Evolutionary conservation across 2,329 filamentous ascomycete genomes (phyloP), one percentile per base, ranked within the genome.

Genomic region (Aspergillus jensenii): DNA sequence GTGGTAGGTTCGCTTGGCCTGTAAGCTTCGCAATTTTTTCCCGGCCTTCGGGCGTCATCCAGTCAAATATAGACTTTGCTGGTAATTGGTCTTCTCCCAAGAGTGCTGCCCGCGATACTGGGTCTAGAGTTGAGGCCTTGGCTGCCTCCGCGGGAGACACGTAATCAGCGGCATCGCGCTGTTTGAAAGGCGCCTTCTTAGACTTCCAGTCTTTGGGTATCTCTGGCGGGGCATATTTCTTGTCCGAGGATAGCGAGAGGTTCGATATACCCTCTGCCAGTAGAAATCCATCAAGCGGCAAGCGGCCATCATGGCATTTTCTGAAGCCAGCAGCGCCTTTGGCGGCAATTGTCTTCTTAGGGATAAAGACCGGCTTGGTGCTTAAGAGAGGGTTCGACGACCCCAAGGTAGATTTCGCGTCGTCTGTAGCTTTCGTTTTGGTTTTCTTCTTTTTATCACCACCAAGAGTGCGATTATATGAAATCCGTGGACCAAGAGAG

Each of bases 1-100:
- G 85, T 0, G 95, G 95, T 2, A 99, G 83, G 68, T 93, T 85
- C 3, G 76, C 76, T 57, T 87, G 91, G 1, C 93, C 93, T 2
- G 91, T 91, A 1, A 87, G 87, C 11, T 85, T 82, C 3, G 84
- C 91, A 45, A 99, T 83, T 25, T 88, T 86, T 52, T 93, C 88
- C 60, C 95, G 87, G 3, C 90, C 86, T 35, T 89, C 84, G 0
- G 90, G 82, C 0, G 90, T 90, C 63, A 99, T 83, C 74, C 90
- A 99, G 75, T 98, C 93, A 72, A 98, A 99, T 3, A 99, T 87
- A 0, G 95, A 98, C 77, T 98, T 97, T 0, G 91, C 91, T 0
- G 93, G 93, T 0, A 98, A 79, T 37, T 86, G 84, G 40, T 85
- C 81, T 76, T 97, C 93, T 37, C 93, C 93, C 1, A 98, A 81